These are phyloP conservation scores for Termitomyces sp. DNA, from an alignment of 1,284 basidiomycete species.

Conservation along the genomic window DNA sequence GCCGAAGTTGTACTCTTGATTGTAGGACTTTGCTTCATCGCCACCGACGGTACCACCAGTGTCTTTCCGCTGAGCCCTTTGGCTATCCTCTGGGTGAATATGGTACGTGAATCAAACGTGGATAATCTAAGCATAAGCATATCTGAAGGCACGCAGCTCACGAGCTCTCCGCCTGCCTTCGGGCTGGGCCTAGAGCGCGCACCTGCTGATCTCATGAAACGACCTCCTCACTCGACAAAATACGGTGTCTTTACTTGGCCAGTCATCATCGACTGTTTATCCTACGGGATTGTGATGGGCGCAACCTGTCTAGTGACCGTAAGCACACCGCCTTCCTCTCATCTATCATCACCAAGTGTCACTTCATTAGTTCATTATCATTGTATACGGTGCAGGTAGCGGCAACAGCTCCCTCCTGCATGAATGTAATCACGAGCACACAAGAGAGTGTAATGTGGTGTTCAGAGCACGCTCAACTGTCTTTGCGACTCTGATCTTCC, in stretches of 20 bases:
- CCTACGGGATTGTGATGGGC: conserved; percentile 64
- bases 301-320: conserved; percentile 44
- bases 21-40: conserved; percentile 65
- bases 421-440: conserved; percentile 43
- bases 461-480: conserved; percentile 51
- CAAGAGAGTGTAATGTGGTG: conserved; percentile 34
- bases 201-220: conserved; percentile 52
- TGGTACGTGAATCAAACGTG: conserved; percentile 21
- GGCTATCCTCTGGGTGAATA: conserved; percentile 57
- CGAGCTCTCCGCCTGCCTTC: conserved; percentile 51
- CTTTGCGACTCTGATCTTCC: conserved; percentile 49
- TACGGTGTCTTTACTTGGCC: conserved; percentile 48
- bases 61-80: conserved; percentile 70
- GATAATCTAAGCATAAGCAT: neutral
- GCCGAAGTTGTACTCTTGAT: conserved; percentile 57
- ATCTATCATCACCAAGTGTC: neutral
- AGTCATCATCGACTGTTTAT: conserved; percentile 48
- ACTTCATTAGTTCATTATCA: conserved; percentile 38
- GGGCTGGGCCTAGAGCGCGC: conserved; percentile 58
- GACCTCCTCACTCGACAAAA: conserved; percentile 44
- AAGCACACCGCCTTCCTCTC: conserved; percentile 10
- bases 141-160: conserved; percentile 21
- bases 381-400: conserved; percentile 46
- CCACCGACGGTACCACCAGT: conserved; percentile 42
- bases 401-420: conserved; percentile 39